Evolutionary conservation across 2,329 filamentous ascomycete genomes (phyloP).

Genomic region (Hypoxylon sp.): DNA sequence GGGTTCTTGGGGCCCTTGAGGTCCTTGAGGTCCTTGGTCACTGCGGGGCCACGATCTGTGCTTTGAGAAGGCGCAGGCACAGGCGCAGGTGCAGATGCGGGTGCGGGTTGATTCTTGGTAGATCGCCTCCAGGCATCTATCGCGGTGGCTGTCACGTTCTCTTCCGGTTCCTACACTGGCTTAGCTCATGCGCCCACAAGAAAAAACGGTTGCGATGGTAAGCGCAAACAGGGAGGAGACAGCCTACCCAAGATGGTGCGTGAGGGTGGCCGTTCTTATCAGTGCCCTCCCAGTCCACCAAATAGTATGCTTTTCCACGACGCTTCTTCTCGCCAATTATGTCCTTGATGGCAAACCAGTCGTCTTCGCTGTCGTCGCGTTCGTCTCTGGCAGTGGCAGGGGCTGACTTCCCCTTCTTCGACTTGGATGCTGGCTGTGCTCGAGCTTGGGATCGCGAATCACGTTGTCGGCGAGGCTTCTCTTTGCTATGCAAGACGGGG

Average conservation of each 20-base stretch:
- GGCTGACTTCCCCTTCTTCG: constrained; percentile 33
- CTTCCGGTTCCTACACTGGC: constrained; percentile 48
- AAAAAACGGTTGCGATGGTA: background rate
- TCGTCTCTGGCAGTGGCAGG: constrained; percentile 8
- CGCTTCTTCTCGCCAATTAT: constrained; percentile 58
- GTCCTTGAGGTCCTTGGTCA: background rate
- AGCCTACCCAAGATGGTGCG: constrained; percentile 66
- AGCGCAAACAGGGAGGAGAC: background rate
- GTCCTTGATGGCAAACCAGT: constrained; percentile 54
- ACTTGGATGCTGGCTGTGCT: constrained; percentile 1
- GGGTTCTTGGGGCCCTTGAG: background rate
- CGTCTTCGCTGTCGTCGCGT: constrained; percentile 16
- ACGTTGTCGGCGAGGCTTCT: constrained; percentile 8
- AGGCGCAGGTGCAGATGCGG: background rate
- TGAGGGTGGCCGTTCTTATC: constrained; percentile 65
- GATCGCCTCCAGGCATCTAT: constrained; percentile 47
- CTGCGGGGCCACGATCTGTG: background rate
- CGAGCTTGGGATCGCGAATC: constrained; percentile 13
- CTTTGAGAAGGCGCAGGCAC: background rate
- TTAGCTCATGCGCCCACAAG: constrained; percentile 20
- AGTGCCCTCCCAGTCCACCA: constrained; percentile 69
- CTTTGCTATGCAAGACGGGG: constrained; percentile 21
- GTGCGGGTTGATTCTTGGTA: constrained; percentile 6
- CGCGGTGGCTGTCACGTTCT: constrained; percentile 47
- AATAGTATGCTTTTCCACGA: constrained; percentile 59